Conservation (phyloP, 176 grass and related monocot genomes). For the Rhynchospora pubera region DNA sequence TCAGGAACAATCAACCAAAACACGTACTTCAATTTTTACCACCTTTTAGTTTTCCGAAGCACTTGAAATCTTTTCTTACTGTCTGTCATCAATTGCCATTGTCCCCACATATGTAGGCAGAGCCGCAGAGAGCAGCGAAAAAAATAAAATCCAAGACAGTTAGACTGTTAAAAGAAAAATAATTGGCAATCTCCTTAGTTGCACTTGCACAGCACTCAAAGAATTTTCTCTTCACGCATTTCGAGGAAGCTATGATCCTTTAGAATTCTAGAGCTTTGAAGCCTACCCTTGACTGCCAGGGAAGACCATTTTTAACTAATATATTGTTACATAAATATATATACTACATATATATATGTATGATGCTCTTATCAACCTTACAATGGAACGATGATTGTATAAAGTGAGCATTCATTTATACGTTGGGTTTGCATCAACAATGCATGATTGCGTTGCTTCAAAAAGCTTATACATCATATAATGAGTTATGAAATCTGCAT, state of each 20-base stretch:
- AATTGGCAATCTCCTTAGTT: conserved; percentile 57
- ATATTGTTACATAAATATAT: conserved; percentile 29
- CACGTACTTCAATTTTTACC: neutral
- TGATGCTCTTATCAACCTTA: conserved; percentile 9
- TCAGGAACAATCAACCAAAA: neutral
- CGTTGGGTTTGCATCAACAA: neutral
- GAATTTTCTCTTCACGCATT: conserved; percentile 53
- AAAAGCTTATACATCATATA: neutral
- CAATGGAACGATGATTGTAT: conserved; percentile 6
- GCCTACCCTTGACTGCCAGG: conserved; percentile 55
- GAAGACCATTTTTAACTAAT: conserved; percentile 28
- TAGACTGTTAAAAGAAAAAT: conserved; percentile 7
- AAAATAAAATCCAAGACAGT: conserved; percentile 26
- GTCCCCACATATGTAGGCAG: conserved; percentile 45
- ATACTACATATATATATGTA: no score
- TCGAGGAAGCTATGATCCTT: conserved; percentile 50
- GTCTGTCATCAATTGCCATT: conserved; percentile 6
- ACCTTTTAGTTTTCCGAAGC: conserved; percentile 5
- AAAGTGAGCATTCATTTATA: neutral
- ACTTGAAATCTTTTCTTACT: neutral
- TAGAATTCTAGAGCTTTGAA: conserved; percentile 70
- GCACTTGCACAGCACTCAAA: no score
- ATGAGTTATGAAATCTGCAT: neutral
- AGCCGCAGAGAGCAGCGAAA: conserved; percentile 33
- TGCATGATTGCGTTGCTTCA: neutral